These are phyloP conservation scores for Populus hybrid DNA, from an alignment of 441 rosid species.

Conservation along the genomic window DNA sequence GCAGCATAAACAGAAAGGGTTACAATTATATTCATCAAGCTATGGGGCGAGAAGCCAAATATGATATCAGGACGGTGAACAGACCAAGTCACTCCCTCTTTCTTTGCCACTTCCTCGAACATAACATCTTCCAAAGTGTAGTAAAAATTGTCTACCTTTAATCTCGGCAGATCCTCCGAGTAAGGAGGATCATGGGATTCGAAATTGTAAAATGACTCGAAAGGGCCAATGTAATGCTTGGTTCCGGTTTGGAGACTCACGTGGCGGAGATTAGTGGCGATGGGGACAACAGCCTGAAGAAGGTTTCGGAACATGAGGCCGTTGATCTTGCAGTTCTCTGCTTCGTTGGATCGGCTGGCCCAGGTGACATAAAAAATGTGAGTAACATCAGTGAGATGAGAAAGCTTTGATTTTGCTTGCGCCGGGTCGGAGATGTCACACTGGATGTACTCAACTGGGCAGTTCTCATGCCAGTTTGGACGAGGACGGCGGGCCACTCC, in stretches of 20 bases:
- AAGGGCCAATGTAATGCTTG: slow-evolving; percentile 59
- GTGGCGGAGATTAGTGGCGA: slow-evolving; percentile 67
- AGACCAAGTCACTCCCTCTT: slow-evolving; percentile 59
- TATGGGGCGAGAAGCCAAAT: slow-evolving; percentile 72
- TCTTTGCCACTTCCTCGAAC: slow-evolving; percentile 49
- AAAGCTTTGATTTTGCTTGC: slow-evolving; percentile 54
- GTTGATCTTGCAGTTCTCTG: slow-evolving; percentile 56
- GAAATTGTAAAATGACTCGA: slow-evolving; percentile 25
- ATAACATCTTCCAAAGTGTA: slow-evolving; percentile 60
- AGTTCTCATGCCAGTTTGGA: slow-evolving; percentile 67
- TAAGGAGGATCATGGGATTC: slow-evolving; percentile 57
- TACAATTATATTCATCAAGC: slow-evolving; percentile 62
- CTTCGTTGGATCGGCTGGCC: slow-evolving; percentile 43
- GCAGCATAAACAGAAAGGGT: slow-evolving; percentile 68
- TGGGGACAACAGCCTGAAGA: slow-evolving; percentile 51
- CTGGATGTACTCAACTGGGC: slow-evolving; percentile 72
- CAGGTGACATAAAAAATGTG: slow-evolving; percentile 76
- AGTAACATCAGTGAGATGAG: slow-evolving; percentile 61
- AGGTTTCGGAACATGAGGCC: slow-evolving; percentile 70
- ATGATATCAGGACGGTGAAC: slow-evolving; percentile 58
- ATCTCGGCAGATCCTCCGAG: slow-evolving; percentile 70
- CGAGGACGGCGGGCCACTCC: slow-evolving; percentile 87
- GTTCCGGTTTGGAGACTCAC: slow-evolving; percentile 76
- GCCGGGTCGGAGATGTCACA: slow-evolving; percentile 55
- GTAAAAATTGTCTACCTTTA: slow-evolving; percentile 55